These are phyloP conservation scores for Coriaria nepalensis DNA, from an alignment of 306 rosid genomes.

Conservation along the genomic window DNA sequence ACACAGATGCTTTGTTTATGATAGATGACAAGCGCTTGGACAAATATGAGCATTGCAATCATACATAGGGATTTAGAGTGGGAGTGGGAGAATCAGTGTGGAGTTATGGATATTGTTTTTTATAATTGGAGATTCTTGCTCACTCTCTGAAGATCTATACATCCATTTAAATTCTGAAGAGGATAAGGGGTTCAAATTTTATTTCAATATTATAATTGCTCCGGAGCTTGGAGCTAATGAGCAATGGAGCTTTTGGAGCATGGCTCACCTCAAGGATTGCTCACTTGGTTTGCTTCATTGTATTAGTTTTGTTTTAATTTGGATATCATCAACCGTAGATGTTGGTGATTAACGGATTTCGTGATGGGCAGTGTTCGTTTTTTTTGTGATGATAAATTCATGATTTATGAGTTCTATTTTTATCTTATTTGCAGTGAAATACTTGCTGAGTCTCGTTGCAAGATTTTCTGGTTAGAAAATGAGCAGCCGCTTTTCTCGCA, in stretches of 20 bases:
- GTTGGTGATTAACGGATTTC: slow-evolving; percentile 26
- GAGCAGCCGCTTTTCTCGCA: slow-evolving; percentile 99
- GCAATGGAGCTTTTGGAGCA: slow-evolving; percentile 99
- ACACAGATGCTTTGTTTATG: slow-evolving; percentile 98
- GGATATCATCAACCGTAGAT: slow-evolving; percentile 36
- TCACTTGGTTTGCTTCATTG: slow-evolving; percentile 99
- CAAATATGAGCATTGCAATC: slow-evolving; percentile 98
- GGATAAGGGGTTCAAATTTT: slow-evolving; percentile 91
- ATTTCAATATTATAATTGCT: slow-evolving; percentile 74
- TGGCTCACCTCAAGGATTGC: slow-evolving; percentile 99
- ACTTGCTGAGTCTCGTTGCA: slow-evolving; percentile 1
- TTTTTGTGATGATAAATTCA: slow-evolving; percentile 8
- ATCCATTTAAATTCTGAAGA: slow-evolving; percentile 79
- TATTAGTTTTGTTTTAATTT: slow-evolving; percentile 57
- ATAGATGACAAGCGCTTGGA: slow-evolving; percentile 99
- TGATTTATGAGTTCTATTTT: slow-evolving; percentile 15
- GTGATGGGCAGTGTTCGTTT: slow-evolving; percentile 19
- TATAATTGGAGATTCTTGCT: slow-evolving; percentile 89
- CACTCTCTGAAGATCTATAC: slow-evolving; percentile 93
- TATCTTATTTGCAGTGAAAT: slow-evolving; percentile 35
- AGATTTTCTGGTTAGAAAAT: slow-evolving; percentile 33
- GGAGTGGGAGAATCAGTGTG: slow-evolving; percentile 99
- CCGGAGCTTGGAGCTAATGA: slow-evolving; percentile 99
- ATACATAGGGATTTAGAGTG: slow-evolving; percentile 97
- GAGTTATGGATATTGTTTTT: slow-evolving; percentile 84